Percentiles rank a stretch among this genome's conserved stretches.
These are phyloP conservation scores for Monilinia polystroma DNA, from an alignment of 2,329 filamentous ascomycete species.

Conservation along the genomic window DNA sequence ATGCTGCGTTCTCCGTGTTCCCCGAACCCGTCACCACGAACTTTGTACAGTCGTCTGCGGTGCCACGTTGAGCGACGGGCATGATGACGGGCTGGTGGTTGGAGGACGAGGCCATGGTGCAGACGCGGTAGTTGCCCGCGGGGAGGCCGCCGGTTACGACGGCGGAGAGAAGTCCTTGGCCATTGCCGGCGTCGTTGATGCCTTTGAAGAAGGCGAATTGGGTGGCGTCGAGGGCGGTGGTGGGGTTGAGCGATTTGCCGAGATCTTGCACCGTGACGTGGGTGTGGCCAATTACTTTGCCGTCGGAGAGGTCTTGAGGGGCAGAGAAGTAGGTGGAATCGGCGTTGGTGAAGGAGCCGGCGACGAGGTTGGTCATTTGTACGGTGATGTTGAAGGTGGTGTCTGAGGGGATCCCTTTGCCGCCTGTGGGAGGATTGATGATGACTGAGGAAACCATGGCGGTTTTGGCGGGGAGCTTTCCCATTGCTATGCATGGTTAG, in stretches of 20 bases:
- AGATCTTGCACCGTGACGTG: slow-evolving; percentile 44
- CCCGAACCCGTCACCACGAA: slow-evolving; percentile 42
- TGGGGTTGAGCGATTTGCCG: slow-evolving; percentile 39
- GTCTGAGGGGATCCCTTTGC: slow-evolving; percentile 32
- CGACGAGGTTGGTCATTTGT: slow-evolving; percentile 40
- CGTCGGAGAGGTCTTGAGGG: slow-evolving; percentile 41
- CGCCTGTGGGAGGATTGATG: slow-evolving; percentile 36
- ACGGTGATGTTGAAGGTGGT: slow-evolving; percentile 40
- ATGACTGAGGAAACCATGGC: slow-evolving; percentile 38
- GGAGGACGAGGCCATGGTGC: slow-evolving; percentile 45
- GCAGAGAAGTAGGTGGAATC: slow-evolving; percentile 43
- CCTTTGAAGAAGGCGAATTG: slow-evolving; percentile 46
- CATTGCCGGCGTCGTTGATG: slow-evolving; percentile 45
- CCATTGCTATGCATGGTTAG: slow-evolving; percentile 39
- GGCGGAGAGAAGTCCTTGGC: slow-evolving; percentile 43
- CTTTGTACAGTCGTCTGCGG: slow-evolving; percentile 48
- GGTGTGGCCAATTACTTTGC: slow-evolving; percentile 43
- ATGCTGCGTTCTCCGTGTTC: slow-evolving; percentile 28
- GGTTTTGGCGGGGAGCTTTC: slow-evolving; percentile 39
- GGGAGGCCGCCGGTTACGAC: slow-evolving; percentile 44
- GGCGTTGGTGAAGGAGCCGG: slow-evolving; percentile 44
- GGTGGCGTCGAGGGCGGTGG: slow-evolving; percentile 37
- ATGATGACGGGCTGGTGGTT: slow-evolving; percentile 48
- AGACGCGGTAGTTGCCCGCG: slow-evolving; percentile 47
- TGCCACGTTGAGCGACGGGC: slow-evolving; percentile 48